These are phyloP conservation scores for Cordyceps cateniannulata DNA, from an alignment of 2,329 filamentous ascomycete species.

Conservation along the genomic window DNA sequence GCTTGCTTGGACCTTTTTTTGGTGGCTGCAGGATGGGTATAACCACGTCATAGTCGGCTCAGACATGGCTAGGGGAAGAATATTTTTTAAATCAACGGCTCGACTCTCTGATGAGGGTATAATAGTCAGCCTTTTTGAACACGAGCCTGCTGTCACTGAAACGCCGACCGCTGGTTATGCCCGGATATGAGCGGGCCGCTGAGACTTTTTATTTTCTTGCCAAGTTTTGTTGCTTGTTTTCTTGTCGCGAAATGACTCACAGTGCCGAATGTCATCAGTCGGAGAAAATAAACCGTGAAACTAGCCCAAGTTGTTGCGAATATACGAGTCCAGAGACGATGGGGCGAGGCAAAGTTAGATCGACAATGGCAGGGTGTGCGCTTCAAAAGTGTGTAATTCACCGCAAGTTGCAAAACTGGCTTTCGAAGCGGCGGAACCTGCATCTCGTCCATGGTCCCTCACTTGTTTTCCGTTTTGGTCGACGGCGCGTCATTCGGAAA, in stretches of 20 bases:
- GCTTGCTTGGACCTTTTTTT: not conserved
- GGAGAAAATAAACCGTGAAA: not conserved
- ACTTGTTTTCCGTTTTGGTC: not conserved
- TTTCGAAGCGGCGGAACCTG: not conserved
- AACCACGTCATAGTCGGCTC: conserved; percentile 8
- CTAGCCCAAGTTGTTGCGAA: not conserved
- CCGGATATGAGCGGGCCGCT: no score
- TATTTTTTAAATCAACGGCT: not conserved
- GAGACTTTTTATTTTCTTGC: not conserved
- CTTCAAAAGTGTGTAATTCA: not conserved
- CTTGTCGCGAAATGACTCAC: not conserved
- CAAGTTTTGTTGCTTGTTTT: no score
- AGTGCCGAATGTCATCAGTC: not conserved
- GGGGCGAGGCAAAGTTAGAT: not conserved
- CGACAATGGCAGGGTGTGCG: not conserved
- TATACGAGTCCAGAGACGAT: not conserved
- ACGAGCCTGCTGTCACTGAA: no score
- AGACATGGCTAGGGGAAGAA: not conserved
- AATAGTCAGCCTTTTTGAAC: not conserved
- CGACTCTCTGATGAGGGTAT: not conserved
- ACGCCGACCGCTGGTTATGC: not conserved
- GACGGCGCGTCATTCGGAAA: not conserved
- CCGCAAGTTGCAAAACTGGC: not conserved
- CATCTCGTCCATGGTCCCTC: not conserved
- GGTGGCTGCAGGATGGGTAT: not conserved